phyloP scores from a whole-genome alignment of 768 basidiomycete genomes.

The Pleurotus tuoliensis region DNA sequence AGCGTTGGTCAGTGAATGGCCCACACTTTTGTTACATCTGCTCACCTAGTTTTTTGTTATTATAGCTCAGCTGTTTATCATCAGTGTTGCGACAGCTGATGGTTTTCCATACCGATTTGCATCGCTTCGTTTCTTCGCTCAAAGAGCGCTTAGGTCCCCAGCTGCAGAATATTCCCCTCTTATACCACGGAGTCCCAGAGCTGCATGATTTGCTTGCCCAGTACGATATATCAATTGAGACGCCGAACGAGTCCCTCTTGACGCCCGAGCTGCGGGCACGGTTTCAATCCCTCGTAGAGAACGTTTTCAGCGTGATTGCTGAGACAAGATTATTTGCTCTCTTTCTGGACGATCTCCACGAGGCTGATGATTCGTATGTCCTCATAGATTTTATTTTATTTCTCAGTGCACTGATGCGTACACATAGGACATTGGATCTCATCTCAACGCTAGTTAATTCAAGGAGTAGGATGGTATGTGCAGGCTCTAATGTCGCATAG shows the following conservation, averaged over 20 bases:
- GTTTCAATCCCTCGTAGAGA: constrained; percentile 68
- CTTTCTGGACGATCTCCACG: constrained; percentile 72
- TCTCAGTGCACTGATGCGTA: background rate
- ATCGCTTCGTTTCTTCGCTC: constrained; percentile 58
- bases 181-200: constrained; percentile 71
- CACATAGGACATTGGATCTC: constrained; percentile 58
- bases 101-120: constrained; percentile 67
- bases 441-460: constrained; percentile 63
- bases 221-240: constrained; percentile 48
- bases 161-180: constrained; percentile 61
- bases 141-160: constrained; percentile 65
- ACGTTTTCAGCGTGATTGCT: constrained; percentile 64
- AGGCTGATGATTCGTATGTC: constrained; percentile 63
- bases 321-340: constrained; percentile 69
- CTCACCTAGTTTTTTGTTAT: constrained; percentile 1
- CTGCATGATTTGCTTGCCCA: constrained; percentile 56
- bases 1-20: constrained; percentile 44
- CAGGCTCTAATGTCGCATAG: background rate
- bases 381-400: background rate
- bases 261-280: constrained; percentile 62
- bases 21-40: background rate
- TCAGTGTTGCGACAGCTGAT: constrained; percentile 71
- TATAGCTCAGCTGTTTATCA: constrained; percentile 61
- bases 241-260: constrained; percentile 51
- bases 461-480: constrained; percentile 56